phyloP scores from a whole-genome alignment of 208 protist genomes.

The Trypanosoma avium region DNA sequence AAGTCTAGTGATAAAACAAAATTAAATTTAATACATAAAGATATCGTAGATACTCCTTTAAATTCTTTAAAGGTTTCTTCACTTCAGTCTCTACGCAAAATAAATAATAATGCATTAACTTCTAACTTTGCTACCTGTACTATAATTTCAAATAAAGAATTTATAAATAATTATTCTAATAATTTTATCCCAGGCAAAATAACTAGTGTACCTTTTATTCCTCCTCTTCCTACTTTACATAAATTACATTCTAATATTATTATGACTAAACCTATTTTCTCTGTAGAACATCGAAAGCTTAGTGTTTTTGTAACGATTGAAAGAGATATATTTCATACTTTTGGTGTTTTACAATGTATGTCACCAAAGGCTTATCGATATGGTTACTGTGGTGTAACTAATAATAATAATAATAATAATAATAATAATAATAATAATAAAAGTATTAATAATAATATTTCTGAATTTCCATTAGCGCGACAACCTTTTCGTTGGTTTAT shows the following conservation, averaged over 20 bases:
- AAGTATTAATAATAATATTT: neutral
- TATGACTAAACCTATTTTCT: slow-evolving; percentile 8
- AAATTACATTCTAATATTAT: neutral
- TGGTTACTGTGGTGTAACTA: neutral
- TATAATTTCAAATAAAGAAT: neutral
- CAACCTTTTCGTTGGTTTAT: slow-evolving; percentile 25
- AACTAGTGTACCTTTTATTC: neutral
- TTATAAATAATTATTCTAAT: neutral
- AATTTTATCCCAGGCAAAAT: neutral
- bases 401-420: neutral
- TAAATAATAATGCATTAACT: no score
- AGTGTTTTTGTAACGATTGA: slow-evolving; percentile 14
- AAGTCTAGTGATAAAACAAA: no score
- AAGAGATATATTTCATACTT: slow-evolving; percentile 12
- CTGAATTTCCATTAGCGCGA: slow-evolving; percentile 3
- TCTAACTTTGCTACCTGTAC: no score
- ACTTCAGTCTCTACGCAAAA: no score
- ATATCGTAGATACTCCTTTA: no score
- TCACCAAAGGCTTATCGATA: slow-evolving; percentile 1
- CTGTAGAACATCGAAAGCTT: neutral
- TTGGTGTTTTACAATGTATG: slow-evolving; percentile 7
- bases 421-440: neutral
- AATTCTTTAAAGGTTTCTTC: no score
- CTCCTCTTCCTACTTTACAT: neutral
- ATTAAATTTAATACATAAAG: no score